Evolutionary conservation across 2,329 filamentous ascomycete genomes (phyloP).

Genomic region (Stagonosporopsis cucurbitacearum): DNA sequence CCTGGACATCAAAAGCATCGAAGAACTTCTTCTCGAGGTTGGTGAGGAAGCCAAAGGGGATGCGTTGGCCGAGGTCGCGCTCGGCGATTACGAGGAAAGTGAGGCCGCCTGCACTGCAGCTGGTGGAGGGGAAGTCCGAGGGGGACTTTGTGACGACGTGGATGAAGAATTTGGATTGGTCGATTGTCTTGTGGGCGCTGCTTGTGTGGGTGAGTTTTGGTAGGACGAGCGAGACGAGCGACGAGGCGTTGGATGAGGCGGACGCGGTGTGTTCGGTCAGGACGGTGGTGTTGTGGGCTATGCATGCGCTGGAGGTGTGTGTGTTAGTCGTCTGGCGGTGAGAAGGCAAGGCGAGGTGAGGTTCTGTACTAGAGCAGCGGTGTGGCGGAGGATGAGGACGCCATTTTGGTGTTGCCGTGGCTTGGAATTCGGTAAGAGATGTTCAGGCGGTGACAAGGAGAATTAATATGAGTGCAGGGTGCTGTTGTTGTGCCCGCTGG

Average conservation of each 20-base stretch:
- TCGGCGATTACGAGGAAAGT: constrained; percentile 92
- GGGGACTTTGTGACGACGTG: constrained; percentile 92
- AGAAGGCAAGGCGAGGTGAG: constrained; percentile 2
- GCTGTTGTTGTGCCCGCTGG: constrained; percentile 6
- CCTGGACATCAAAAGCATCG: constrained; percentile 67
- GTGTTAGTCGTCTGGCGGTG: constrained; percentile 21
- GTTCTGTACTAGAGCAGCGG: constrained; percentile 49
- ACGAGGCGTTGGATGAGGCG: constrained; percentile 80
- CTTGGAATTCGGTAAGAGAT: constrained; percentile 7
- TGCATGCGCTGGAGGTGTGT: constrained; percentile 73
- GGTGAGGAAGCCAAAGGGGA: constrained; percentile 90
- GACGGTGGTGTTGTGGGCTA: constrained; percentile 92
- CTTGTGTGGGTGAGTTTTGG: constrained; percentile 86
- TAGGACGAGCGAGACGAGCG: constrained; percentile 89
- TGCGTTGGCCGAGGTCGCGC: constrained; percentile 78
- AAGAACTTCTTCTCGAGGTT: constrained; percentile 92
- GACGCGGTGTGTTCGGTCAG: constrained; percentile 90
- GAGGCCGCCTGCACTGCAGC: constrained; percentile 74
- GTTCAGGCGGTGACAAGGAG: constrained; percentile 1
- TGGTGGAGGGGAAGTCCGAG: constrained; percentile 62
- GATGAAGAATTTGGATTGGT: constrained; percentile 88
- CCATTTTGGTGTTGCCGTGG: constrained; percentile 36
- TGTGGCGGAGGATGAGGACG: constrained; percentile 48
- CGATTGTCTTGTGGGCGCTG: constrained; percentile 91
- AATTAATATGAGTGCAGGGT: background rate